Evolutionary conservation across 208 protist genomes (phyloP), one percentile per base, ranked within the genome.

Genomic region (Crithidia acanthocephali): DNA sequence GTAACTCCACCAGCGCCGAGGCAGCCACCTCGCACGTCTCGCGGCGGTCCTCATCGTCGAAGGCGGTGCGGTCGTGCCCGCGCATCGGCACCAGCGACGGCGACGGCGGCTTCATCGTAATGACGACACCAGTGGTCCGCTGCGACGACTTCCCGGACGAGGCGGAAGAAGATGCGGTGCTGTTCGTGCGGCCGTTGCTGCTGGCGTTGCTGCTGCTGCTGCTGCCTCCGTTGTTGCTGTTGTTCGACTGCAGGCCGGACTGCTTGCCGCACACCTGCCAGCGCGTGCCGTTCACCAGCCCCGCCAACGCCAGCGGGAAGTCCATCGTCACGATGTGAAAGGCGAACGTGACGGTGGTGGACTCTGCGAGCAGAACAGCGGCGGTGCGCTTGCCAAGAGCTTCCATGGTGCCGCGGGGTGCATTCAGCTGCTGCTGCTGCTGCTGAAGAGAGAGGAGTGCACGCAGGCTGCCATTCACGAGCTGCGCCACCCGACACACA

Each of bases 311-410:
- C 22, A 72, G 47, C 2, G 67, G 67, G 4, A 72, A 25, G 67
- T 64, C 67, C 67, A 72, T 72, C 13, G 67, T 72, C 20, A 72
- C 67, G 15, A 57, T 20, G 47, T 72, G 56, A 45, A 72, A 72
- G 33, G 53, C 67, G 22, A 72, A 72, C 23, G 20, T 33, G 2
- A 72, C 40, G 47, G 22, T 57, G 18, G n/a, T 37, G 1, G 67
- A 72, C 67, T 72, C 67, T 23, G 53, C 56, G 11, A 64, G 30
- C 10, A 72, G 56, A 2, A 51, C 35, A 2, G 67, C 13, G 3
- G 67, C 67, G 30, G 35, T 55, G 56, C 20, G 56, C 30, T 57
- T 59, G 1, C 67, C 67, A 4, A 65, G 67, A 7, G 64, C 3
- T 23, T 35, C 50, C 3, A 0, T n/a, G 22, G 44, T 48, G 44